Base-by-base conservation (phyloP, 176 grass and related monocot species). In the Musa acuminata region DNA sequence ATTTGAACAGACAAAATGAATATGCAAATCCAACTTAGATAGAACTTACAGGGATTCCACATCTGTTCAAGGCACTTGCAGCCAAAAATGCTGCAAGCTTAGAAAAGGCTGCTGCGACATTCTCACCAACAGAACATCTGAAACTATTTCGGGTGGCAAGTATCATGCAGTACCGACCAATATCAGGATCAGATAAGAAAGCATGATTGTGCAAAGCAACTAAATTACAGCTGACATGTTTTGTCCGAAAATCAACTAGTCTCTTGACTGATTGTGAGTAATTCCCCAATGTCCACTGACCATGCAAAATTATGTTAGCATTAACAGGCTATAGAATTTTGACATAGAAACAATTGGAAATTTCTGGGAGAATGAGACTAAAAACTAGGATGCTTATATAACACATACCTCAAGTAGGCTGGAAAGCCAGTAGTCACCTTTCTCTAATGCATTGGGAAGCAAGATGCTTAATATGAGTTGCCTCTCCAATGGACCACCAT, bases 261-360 rank as follows among this genome's bases (percentile, higher is more conserved):
- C 69, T 84, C 87, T 78, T 43, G 49, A 93, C 78, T 58, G 94
- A 88, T 75, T 82, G 70, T 35, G 63, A 81, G 75, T 90, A 93
- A 35, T 91, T 97, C 84, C 94, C 94, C 67, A 97, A 83, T 72
- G 71, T 97, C 94, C 87, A 97, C 94, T 97, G 85, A 67, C 87
- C 71, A 91, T 81, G 77, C 25, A 87, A 73, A 77, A 68, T 55
- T 86, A 79, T 69, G 62, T 25, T 24, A 84, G 59, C 49, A 79
- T 87, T 80, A 78, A 20, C 17, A 73, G 52, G 73, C 77, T 74
- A 53, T 64, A 81, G 55, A 19, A 78, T 71, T 77, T 21, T 64
- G 72, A 66, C 52, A 62, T 71, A 72, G 22, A 69, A 75, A 60
- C 75, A 80, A 66, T 64, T 87, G 23, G 67, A 66, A 72, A 24